Evolutionary conservation across 805 yeast genomes (phyloP), one percentile per base, ranked within the genome.

Genomic region (Lipomyces lipofer): DNA sequence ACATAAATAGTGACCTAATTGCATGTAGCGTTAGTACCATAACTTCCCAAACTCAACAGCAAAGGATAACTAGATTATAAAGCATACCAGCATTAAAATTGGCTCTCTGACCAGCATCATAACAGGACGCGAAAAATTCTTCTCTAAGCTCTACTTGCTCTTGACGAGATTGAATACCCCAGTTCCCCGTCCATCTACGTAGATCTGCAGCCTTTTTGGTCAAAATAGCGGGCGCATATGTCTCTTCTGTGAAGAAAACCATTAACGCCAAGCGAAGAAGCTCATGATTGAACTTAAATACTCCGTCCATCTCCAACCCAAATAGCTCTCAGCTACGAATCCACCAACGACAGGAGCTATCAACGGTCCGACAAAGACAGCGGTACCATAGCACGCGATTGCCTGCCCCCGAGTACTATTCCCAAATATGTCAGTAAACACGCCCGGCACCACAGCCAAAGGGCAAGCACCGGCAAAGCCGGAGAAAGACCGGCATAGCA

Each of bases 211-310:
- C 58, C 19, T 48, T 53, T 1, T 65, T 69, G n/a, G 69, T 73
- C 66, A 88, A 84, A 28, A 86, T 82, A 60, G 82, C 73, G 3
- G 86, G 86, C 43, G 95, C 94, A 61, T 83, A 82, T 1, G 92
- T 91, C 39, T 85, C 84, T 7, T 44, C 49, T 10, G 47, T 22
- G 32, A 47, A 43, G 13, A 60, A 13, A 24, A 52, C 15, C 27
- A 36, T 46, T 12, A 28, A n/a, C 10, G 27, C 21, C 61, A 78
- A 79, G 3, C 39, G 7, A 22, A n/a, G 22, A 29, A 33, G 21
- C 43, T 51, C 45, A 54, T 27, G 28, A 54, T 54, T 4, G 43
- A 27, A 4, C 42, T 32, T 9, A 54, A 12, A 24, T 46, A 54
- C 72, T 78, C 72, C 4, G 83, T 71, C 87, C 91, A 84, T 69